phyloP scores from a whole-genome alignment of 192 early-diverging fungal species.

The Kickxella alabastrina region DNA sequence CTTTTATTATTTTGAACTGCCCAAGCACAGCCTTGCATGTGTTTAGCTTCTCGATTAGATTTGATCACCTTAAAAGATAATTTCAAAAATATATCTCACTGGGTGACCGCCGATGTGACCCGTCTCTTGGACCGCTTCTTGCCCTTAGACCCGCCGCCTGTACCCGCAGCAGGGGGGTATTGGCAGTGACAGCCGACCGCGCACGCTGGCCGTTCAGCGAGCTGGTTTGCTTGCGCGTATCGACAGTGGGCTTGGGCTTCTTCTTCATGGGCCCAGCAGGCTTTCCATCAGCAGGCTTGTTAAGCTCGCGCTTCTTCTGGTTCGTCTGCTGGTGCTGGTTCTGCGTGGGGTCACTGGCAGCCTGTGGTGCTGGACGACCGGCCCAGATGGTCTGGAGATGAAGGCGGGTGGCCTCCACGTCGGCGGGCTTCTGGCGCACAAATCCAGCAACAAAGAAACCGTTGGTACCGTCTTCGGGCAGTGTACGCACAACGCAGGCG shows the following conservation, averaged over 20 bases:
- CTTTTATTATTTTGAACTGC: too few species aligned
- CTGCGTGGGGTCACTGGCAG: too few species aligned
- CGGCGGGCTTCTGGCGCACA: slow-evolving; percentile 42
- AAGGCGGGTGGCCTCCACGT: slow-evolving; percentile 6
- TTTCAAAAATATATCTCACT: not conserved
- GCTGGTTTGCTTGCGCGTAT: not conserved
- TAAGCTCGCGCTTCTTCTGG: too few species aligned
- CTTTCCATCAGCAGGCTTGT: too few species aligned
- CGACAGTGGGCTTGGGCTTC: not conserved
- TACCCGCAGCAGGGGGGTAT: not conserved
- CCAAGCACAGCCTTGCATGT: too few species aligned
- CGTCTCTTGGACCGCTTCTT: slow-evolving; percentile 27
- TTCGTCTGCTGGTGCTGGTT: too few species aligned
- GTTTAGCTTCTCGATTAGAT: not conserved
- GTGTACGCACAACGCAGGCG: slow-evolving; percentile 65
- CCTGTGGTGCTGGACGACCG: too few species aligned
- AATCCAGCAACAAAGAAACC: slow-evolving; percentile 98
- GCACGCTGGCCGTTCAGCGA: not conserved
- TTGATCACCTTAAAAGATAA: not conserved
- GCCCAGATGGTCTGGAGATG: slow-evolving; percentile 9
- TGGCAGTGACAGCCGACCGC: not conserved
- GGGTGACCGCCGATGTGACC: slow-evolving; percentile 10
- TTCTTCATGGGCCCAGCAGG: too few species aligned
- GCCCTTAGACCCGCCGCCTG: slow-evolving; percentile 8
- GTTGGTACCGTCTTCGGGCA: slow-evolving; percentile 81